A percentile compares a stretch with the other conserved stretches of the same genome.
Conservation (phyloP, 1,284 basidiomycete species). For the Takashimella tepidaria region DNA sequence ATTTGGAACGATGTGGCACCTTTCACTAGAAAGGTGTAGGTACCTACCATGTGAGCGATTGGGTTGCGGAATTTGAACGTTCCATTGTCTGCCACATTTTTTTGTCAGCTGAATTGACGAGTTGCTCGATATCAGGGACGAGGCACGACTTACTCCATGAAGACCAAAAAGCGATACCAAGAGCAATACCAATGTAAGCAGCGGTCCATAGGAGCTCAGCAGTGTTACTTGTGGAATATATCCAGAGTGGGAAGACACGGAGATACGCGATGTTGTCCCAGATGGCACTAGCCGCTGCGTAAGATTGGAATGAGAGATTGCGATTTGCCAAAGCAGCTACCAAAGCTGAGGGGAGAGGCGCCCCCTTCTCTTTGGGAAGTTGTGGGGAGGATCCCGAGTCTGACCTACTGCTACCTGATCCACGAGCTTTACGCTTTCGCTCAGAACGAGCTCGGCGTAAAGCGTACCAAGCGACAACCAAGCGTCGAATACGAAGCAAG, state of each 20-base stretch:
- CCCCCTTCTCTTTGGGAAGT: background rate
- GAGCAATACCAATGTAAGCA: constrained; percentile 11
- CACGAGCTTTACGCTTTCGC: no score
- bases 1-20: no score
- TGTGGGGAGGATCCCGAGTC: background rate
- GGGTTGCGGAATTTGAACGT: constrained; percentile 15
- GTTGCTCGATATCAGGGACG: no score
- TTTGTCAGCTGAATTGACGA: no score
- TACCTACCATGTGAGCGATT: constrained; percentile 7
- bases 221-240: constrained; percentile 6
- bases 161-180: constrained; percentile 10
- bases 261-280: constrained; percentile 9
- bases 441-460: background rate
- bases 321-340: background rate
- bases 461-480: background rate
- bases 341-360: background rate
- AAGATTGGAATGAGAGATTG: background rate
- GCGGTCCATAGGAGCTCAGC: constrained; percentile 14
- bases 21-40: background rate
- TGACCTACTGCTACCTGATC: background rate
- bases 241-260: constrained; percentile 13
- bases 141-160: background rate
- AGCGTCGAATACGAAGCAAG: background rate
- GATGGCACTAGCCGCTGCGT: background rate
- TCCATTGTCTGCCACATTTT: constrained; percentile 1